Evolutionary conservation across 2,329 filamentous ascomycete genomes (phyloP), one percentile per base, ranked within the genome.

Genomic region (Exophiala spinifera): DNA sequence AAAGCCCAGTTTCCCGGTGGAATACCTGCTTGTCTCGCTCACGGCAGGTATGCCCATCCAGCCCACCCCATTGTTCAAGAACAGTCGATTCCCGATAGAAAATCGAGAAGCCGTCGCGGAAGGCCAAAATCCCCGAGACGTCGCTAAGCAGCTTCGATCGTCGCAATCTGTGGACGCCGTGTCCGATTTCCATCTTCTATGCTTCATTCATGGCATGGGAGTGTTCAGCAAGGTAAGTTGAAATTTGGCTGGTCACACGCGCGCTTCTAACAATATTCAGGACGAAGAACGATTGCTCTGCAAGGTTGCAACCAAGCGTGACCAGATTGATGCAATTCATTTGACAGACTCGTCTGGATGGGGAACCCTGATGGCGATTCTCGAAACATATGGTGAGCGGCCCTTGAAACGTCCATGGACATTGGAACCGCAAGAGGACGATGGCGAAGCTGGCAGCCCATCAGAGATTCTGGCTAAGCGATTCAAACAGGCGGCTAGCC

Each of bases 121-220:
- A 71, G 85, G 83, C 56, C 92, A 96, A 71, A 90, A 97, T 64
- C 79, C 87, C 47, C 80, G 82, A 44, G 78, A 81, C 59, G 77
- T 88, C 64, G 78, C 85, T 62, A 81, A 88, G 72, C 81, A 86
- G 53, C 79, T 96, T 48, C 84, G 86, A 57, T 78, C 84, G 10
- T 83, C 83, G 57, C 75, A 83, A 59, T 83, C 82, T 13, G 81
- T 87, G 25, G 77, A 84, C 34, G 83, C 85, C 20, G 79, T 96
- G 11, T 96, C 91, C 5, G 91, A 97, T 72, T 99, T 99, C 71
- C 94, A 99, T 69, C 79, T 97, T 14, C 79, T 99, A n/a, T 87
- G 84, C 72, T 97, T 90, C 73, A 78, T 99, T 55, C 87, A 88
- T 66, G 81, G 82, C 40, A 83, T 96, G 73, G 86, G 85, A 39